Conservation (phyloP, 257 asterid genomes). For the Misopates orontium region DNA sequence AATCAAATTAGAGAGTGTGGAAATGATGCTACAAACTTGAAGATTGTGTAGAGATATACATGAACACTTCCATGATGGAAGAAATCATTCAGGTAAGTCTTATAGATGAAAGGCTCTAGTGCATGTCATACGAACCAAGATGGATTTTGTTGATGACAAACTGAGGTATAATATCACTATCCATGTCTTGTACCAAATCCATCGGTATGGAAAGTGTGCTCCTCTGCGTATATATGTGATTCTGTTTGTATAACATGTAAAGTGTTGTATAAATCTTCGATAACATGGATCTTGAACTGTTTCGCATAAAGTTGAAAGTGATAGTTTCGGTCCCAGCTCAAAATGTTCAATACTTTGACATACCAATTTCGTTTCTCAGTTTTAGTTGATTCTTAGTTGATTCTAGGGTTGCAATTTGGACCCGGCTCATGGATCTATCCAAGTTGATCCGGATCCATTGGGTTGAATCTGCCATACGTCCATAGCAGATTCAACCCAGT, state of each 20-base stretch:
- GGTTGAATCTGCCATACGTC: slow-evolving; percentile 94
- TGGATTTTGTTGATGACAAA: slow-evolving; percentile 72
- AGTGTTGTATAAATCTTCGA: not conserved
- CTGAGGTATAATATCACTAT: slow-evolving; percentile 38
- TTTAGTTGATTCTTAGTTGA: not conserved
- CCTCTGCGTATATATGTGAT: not conserved
- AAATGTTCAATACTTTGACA: not conserved
- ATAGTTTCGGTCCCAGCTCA: not conserved
- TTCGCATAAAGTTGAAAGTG: too few relatives aligned
- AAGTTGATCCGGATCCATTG: slow-evolving; percentile 88
- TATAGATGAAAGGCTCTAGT: slow-evolving; percentile 64
- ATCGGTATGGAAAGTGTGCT: not conserved
- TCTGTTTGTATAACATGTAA: not conserved
- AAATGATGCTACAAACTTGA: too few relatives aligned
- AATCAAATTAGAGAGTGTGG: too few relatives aligned
- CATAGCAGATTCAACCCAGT: slow-evolving; percentile 69
- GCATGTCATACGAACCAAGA: slow-evolving; percentile 69
- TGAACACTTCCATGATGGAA: slow-evolving; percentile 80
- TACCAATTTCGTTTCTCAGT: too few relatives aligned
- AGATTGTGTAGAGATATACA: too few relatives aligned
- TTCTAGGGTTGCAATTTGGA: slow-evolving; percentile 23
- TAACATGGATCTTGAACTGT: too few relatives aligned
- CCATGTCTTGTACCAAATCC: not conserved
- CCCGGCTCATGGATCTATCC: slow-evolving; percentile 50
- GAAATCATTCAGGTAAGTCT: slow-evolving; percentile 58